These are phyloP conservation scores for Akanthomyces uredinophilus DNA, from an alignment of 2,329 filamentous ascomycete species.

Conservation along the genomic window DNA sequence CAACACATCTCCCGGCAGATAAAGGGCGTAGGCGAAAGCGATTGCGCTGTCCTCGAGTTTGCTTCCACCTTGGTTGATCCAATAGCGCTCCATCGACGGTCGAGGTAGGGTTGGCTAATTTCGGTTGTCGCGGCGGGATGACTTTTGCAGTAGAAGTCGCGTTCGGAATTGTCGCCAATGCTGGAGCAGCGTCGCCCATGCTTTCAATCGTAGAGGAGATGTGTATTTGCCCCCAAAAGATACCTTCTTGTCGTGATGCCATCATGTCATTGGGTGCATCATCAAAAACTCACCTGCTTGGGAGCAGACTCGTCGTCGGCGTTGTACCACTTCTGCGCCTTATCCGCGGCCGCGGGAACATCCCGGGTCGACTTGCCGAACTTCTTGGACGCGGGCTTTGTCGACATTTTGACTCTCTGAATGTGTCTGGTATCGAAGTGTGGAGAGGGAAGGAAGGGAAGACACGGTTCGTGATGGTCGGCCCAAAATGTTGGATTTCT, in stretches of 20 bases:
- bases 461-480: slow-evolving; percentile 32
- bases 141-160: neutral
- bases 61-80: neutral
- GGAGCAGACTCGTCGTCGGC: slow-evolving; percentile 82
- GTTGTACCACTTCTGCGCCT: slow-evolving; percentile 99
- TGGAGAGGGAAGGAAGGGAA: slow-evolving; percentile 31
- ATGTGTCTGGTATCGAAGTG: slow-evolving; percentile 38
- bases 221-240: neutral
- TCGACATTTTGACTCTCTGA: slow-evolving; percentile 61
- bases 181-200: neutral
- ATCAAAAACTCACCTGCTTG: slow-evolving; percentile 78
- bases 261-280: slow-evolving; percentile 15
- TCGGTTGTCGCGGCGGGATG: neutral
- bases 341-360: slow-evolving; percentile 80
- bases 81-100: neutral
- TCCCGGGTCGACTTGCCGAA: slow-evolving; percentile 95
- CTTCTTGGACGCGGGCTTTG: slow-evolving; percentile 79
- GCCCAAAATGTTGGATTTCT: slow-evolving; percentile 38
- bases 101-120: neutral
- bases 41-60: neutral
- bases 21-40: neutral
- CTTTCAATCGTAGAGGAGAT: neutral
- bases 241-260: slow-evolving; percentile 5
- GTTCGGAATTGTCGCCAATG: slow-evolving; percentile 11
- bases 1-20: slow-evolving; percentile 3